Conservation (phyloP, 495 filamentous ascomycete species). For the Xylaria nigripes region DNA sequence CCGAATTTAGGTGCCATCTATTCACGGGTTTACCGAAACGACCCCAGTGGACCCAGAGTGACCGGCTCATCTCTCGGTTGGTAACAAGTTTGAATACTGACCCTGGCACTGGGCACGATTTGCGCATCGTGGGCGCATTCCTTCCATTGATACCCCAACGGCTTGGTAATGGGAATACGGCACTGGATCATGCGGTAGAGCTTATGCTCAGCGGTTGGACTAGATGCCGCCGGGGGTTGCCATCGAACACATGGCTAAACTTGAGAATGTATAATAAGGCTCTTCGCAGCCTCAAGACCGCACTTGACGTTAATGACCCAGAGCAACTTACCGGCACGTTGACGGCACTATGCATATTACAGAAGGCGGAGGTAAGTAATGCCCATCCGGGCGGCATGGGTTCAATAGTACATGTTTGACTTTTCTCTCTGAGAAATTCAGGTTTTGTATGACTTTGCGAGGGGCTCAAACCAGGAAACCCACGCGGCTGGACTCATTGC, state of each 20-base stretch:
- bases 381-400: background rate
- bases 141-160: constrained; percentile 20
- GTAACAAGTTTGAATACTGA: constrained; percentile 15
- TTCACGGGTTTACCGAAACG: constrained; percentile 7
- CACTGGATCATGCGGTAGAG: constrained; percentile 17
- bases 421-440: constrained; percentile 1
- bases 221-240: constrained; percentile 19
- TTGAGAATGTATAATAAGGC: constrained; percentile 19
- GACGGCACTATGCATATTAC: constrained; percentile 20
- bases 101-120: constrained; percentile 19
- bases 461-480: constrained; percentile 24
- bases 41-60: constrained; percentile 11
- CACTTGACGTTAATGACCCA: constrained; percentile 14
- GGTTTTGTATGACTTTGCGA: constrained; percentile 22
- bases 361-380: constrained; percentile 23
- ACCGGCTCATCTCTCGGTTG: constrained; percentile 15
- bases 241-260: constrained; percentile 21
- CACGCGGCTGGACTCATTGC: constrained; percentile 23
- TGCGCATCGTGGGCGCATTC: constrained; percentile 20
- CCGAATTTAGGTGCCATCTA: background rate
- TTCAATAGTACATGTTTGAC: background rate
- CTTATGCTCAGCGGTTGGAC: constrained; percentile 18
- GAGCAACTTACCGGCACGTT: constrained; percentile 15
- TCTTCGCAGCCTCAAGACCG: constrained; percentile 21
- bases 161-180: constrained; percentile 11